A percentile compares a stretch with the other conserved stretches of the same genome.
phyloP scores from a whole-genome alignment of 768 basidiomycete species.

The Termitomyces sp. region DNA sequence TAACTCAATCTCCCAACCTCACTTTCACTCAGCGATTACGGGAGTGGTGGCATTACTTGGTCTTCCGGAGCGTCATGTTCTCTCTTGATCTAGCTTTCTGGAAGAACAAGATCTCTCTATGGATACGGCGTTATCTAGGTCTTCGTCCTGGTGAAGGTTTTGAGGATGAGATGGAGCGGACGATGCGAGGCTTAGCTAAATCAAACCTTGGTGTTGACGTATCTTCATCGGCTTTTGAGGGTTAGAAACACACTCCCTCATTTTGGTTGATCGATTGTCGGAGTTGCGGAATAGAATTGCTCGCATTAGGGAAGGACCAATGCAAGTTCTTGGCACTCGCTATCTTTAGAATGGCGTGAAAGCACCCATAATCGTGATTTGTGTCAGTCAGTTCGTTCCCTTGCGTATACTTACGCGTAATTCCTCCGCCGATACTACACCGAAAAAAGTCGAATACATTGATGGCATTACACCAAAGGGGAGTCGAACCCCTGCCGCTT shows the following conservation, averaged over 20 bases:
- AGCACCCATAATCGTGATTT: neutral
- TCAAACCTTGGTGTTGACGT: conserved; percentile 78
- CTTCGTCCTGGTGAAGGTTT: conserved; percentile 46
- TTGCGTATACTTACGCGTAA: no score
- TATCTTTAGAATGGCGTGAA: conserved; percentile 15
- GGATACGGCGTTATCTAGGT: conserved; percentile 38
- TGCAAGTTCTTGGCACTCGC: conserved; percentile 70
- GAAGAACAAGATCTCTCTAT: conserved; percentile 47
- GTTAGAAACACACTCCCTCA: conserved; percentile 19
- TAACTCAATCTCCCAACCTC: conserved; percentile 41
- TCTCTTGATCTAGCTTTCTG: conserved; percentile 73
- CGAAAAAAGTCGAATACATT: no score
- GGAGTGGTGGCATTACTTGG: conserved; percentile 54
- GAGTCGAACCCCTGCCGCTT: conserved; percentile 78
- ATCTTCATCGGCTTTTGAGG: conserved; percentile 48
- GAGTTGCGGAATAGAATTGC: neutral
- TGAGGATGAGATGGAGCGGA: conserved; percentile 78
- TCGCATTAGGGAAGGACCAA: conserved; percentile 12
- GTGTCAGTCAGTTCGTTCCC: neutral
- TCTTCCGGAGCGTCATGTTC: conserved; percentile 63
- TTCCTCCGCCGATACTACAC: no score
- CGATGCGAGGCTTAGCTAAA: conserved; percentile 72
- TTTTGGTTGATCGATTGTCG: neutral
- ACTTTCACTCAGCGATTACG: conserved; percentile 34
- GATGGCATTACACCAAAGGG: conserved; percentile 48